Evolutionary conservation across 2,329 filamentous ascomycete genomes (phyloP).

Genomic region (Colletotrichum nymphaeae): DNA sequence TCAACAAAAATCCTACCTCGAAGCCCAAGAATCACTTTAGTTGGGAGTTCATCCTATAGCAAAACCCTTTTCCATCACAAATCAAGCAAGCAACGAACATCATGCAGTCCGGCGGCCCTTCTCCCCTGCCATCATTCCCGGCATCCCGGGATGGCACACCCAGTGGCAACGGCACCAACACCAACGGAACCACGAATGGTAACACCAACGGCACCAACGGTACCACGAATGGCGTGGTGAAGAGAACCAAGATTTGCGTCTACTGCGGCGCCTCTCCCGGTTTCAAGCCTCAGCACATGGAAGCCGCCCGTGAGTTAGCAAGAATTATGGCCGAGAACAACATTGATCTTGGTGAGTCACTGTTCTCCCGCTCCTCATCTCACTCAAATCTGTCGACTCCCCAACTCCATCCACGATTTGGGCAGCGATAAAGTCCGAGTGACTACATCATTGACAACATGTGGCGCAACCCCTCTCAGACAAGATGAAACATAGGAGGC

Average conservation of each 20-base stretch:
- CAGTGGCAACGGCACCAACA: conserved; percentile 25
- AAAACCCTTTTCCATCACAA: neutral
- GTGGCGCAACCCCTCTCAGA: neutral
- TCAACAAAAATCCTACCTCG: neutral
- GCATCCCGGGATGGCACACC: conserved; percentile 46
- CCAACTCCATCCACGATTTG: neutral
- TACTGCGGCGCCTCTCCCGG: conserved; percentile 91
- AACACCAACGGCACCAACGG: conserved; percentile 41
- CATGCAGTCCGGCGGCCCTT: conserved; percentile 55
- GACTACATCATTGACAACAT: conserved; percentile 1
- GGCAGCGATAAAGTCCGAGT: neutral
- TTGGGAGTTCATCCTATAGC: neutral
- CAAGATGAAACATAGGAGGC: neutral
- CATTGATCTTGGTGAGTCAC: conserved; percentile 75
- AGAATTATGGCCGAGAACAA: conserved; percentile 78
- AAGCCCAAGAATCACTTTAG: neutral
- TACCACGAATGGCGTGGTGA: conserved; percentile 46
- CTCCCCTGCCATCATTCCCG: conserved; percentile 47
- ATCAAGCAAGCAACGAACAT: conserved; percentile 22
- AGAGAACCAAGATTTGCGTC: conserved; percentile 81
- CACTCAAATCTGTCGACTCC: neutral
- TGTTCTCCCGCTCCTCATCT: neutral
- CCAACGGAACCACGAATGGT: conserved; percentile 39
- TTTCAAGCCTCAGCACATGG: conserved; percentile 78
- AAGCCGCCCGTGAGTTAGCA: conserved; percentile 82